These are phyloP conservation scores for Nectriaceae sp. DNA, from an alignment of 2,329 filamentous ascomycete genomes.

Conservation along the genomic window DNA sequence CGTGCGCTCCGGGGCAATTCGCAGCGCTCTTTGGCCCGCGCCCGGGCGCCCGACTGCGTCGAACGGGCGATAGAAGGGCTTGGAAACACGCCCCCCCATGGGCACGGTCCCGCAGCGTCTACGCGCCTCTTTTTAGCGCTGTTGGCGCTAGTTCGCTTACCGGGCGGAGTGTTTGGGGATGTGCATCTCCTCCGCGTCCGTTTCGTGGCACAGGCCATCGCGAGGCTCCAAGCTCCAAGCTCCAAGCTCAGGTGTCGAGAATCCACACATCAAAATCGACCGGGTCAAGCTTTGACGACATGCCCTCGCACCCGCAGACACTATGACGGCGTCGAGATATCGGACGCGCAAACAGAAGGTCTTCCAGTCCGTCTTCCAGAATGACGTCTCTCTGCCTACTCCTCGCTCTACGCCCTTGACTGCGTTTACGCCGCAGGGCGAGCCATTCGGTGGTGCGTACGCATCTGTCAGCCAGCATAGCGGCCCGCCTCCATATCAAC, in stretches of 20 bases:
- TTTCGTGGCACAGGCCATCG: not conserved
- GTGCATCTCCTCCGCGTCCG: not conserved
- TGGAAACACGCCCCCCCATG: not conserved
- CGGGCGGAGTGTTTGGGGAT: not conserved
- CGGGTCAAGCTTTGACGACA: constrained; percentile 4
- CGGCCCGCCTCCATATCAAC: constrained; percentile 23
- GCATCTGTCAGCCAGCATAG: constrained; percentile 4
- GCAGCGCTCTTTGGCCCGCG: not conserved
- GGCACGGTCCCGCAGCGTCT: not conserved
- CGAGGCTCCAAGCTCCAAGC: not conserved
- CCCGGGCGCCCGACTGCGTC: constrained; percentile 2
- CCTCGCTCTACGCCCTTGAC: constrained; percentile 38
- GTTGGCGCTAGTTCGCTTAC: constrained; percentile 15
- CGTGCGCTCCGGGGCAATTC: not conserved
- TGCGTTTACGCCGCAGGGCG: constrained; percentile 42
- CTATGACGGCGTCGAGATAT: constrained; percentile 46
- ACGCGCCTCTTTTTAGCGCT: constrained; percentile 6
- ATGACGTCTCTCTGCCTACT: constrained; percentile 51
- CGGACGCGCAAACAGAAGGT: constrained; percentile 50
- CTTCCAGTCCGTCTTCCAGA: constrained; percentile 58
- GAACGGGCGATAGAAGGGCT: not conserved
- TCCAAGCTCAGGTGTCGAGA: not conserved
- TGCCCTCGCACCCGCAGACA: constrained; percentile 17
- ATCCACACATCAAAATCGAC: constrained; percentile 6
- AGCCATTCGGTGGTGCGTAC: constrained; percentile 48